Evolutionary conservation across 495 filamentous ascomycete species (phyloP), one percentile per base, ranked within the genome.

Genomic region (Rhizodiscina lignyota): DNA sequence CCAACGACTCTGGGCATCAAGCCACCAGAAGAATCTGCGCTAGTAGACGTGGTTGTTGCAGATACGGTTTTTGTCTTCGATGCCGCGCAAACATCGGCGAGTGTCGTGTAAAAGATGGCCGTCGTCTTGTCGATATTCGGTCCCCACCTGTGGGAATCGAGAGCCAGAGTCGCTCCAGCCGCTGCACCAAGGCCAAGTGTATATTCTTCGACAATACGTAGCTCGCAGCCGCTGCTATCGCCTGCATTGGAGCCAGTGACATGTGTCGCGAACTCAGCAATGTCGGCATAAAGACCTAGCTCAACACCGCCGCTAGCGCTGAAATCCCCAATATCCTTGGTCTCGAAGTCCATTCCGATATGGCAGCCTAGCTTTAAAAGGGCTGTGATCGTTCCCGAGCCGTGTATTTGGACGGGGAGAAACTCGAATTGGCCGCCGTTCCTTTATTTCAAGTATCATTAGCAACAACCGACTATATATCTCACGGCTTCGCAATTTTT

Each of bases 401-500:
- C 56, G 37, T 53, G 41, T 11, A 70, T 50, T 2, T 53, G 62
- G 10, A 71, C 61, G 3, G 69, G 68, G 11, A 74, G 59, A 36
- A 74, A 70, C 40, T 71, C 66, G 43, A 66, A 70, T n/a, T 56
- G 39, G 19, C 55, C 69, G 23, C 66, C 66, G 32, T 62, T 61
- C 28, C 63, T 67, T 31, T 28, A 20, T 15, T 10, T 70, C 59
- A 2, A 70, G 48, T 41, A 60, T 56, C 36, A 70, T 54, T 37
- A n/a, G n/a, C n/a, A n/a, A n/a, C n/a, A n/a, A n/a, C n/a, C n/a
- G n/a, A n/a, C n/a, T n/a, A n/a, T n/a, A n/a, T n/a, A n/a, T n/a
- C n/a, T n/a, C n/a, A n/a, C n/a, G n/a, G n/a, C n/a, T n/a, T n/a
- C n/a, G n/a, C n/a, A n/a, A n/a, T n/a, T n/a, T n/a, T n/a, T n/a